Conservation (phyloP, 2,329 filamentous ascomycete species). For the Colletotrichum cuscutae region DNA sequence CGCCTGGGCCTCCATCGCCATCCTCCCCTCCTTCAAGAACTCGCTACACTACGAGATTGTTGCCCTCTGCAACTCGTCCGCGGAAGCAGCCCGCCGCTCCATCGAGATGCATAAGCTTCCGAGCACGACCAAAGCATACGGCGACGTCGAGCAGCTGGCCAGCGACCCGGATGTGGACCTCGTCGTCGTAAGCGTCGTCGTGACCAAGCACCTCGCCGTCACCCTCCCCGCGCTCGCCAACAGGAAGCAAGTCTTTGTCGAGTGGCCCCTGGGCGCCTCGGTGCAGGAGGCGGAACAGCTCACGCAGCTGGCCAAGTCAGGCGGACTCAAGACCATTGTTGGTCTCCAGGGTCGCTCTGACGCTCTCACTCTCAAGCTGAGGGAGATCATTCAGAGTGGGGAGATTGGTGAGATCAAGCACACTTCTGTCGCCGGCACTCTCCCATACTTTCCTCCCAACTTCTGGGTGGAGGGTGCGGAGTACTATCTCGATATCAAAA, state of each 20-base stretch:
- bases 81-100: conserved; percentile 54
- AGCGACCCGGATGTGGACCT: conserved; percentile 62
- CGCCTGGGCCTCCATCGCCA: conserved; percentile 65
- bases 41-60: conserved; percentile 58
- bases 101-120: conserved; percentile 55
- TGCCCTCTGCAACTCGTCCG: conserved; percentile 62
- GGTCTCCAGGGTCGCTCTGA: conserved; percentile 57
- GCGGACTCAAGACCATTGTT: conserved; percentile 54
- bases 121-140: conserved; percentile 57
- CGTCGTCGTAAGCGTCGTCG: conserved; percentile 64
- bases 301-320: conserved; percentile 48
- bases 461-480: conserved; percentile 37
- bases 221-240: conserved; percentile 57
- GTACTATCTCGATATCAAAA: conserved; percentile 39
- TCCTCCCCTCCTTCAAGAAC: conserved; percentile 64
- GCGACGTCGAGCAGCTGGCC: conserved; percentile 58
- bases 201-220: conserved; percentile 61
- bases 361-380: conserved; percentile 52
- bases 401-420: conserved; percentile 45
- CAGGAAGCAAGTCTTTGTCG: conserved; percentile 64
- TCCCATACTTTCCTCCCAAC: conserved; percentile 14
- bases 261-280: conserved; percentile 65
- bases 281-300: conserved; percentile 54
- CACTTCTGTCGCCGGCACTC: not conserved
- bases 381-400: conserved; percentile 51